A percentile compares a stretch with the other conserved stretches of the same genome.
These are phyloP conservation scores for Coelastrella sp. DNA, from an alignment of 139 green algal genomes.

Conservation along the genomic window DNA sequence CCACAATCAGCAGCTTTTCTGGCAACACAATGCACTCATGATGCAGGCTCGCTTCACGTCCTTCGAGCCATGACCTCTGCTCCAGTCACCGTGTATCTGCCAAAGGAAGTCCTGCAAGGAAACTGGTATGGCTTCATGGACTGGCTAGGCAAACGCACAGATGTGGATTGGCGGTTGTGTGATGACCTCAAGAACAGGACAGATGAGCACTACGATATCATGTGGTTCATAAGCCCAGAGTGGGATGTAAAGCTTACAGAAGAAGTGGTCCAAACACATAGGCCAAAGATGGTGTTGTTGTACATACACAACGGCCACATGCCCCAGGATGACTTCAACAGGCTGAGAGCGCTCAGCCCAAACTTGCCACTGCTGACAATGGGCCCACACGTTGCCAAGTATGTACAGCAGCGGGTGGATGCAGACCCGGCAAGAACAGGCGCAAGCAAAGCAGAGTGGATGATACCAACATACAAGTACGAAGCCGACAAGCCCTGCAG, in stretches of 20 bases:
- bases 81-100: constrained; percentile 22
- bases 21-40: not conserved
- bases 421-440: not conserved
- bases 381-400: constrained; percentile 28
- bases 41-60: constrained; percentile 14
- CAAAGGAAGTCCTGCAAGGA: not conserved
- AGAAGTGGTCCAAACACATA: not conserved
- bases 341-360: not conserved
- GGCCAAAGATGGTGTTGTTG: not conserved
- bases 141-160: not conserved
- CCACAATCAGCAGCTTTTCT: not conserved
- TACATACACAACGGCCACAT: constrained; percentile 47
- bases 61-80: constrained; percentile 17
- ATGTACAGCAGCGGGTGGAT: not conserved
- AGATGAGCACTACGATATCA: constrained; percentile 3
- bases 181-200: not conserved
- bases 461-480: constrained; percentile 12
- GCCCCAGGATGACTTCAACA: constrained; percentile 5
- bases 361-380: constrained; percentile 13
- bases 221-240: constrained; percentile 47
- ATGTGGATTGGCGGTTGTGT: constrained; percentile 10
- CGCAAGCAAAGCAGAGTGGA: constrained; percentile 20
- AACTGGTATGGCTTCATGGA: constrained; percentile 41
- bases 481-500: not conserved
- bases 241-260: not conserved